These are phyloP conservation scores for Punica granatum DNA, from an alignment of 345 rosid species.

Conservation along the genomic window DNA sequence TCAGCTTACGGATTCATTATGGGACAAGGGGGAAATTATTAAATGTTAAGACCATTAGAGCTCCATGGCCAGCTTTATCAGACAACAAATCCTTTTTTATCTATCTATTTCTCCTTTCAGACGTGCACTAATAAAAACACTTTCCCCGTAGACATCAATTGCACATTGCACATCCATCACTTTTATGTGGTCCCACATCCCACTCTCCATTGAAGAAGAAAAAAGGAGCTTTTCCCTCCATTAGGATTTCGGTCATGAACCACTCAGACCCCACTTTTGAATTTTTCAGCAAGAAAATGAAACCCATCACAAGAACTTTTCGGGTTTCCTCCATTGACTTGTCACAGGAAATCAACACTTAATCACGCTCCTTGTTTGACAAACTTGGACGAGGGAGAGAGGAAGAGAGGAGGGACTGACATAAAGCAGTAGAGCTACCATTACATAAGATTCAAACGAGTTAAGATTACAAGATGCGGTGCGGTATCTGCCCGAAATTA, in stretches of 20 bases:
- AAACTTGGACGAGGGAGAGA: not conserved
- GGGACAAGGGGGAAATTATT: not conserved
- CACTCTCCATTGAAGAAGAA: conserved; percentile 21
- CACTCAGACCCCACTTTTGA: conserved; percentile 40
- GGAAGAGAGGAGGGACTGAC: not conserved
- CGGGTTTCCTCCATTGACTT: not conserved
- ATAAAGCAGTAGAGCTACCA: not conserved
- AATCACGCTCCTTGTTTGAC: no score
- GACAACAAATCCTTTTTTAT: not conserved
- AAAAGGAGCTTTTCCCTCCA: conserved; percentile 15
- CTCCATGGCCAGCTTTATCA: not conserved
- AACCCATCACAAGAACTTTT: conserved; percentile 1
- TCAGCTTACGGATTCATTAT: no score
- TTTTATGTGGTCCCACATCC: conserved; percentile 28
- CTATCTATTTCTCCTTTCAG: conserved; percentile 15
- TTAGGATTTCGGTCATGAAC: conserved; percentile 33
- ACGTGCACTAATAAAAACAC: conserved; percentile 16
- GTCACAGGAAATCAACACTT: not conserved
- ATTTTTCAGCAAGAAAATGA: not conserved
- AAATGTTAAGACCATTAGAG: not conserved
- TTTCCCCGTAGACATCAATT: conserved; percentile 25
- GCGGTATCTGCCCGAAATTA: not conserved
- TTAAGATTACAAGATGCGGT: not conserved
- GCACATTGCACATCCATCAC: conserved; percentile 23
- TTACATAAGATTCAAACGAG: not conserved